Base-by-base conservation (phyloP, 768 basidiomycete genomes). In the Suillus discolor region DNA sequence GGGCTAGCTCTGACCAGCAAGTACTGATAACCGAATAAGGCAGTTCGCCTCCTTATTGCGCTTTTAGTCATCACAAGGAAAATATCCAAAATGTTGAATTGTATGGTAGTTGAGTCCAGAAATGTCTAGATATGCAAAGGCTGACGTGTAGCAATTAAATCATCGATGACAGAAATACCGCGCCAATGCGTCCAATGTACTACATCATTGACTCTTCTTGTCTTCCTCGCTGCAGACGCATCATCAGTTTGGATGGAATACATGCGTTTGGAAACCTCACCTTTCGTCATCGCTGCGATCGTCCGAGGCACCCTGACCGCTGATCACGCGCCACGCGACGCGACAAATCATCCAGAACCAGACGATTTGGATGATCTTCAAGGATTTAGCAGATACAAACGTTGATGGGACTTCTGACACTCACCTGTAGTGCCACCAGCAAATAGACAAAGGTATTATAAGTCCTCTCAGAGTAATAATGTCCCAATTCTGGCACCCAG, bases 311-410 rank as follows among this genome's bases (percentile, higher is more conserved):
- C 88, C 90, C 47, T 84, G 79, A 0, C 92, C 93, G 12, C 79
- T 82, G 41, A 96, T 71, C 4, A 96, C 96, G 34, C 88, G 82
- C 78, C 86, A 93, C n/a, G 93, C 93, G 28, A 97, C 84, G 36
- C 88, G 85, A 68, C 87, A 87, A 68, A 97, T 96, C 88, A 92
- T 89, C 70, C 82, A 81, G 76, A 94, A 94, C 97, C 97, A 98
- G 36, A 93, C 75, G 16, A 87, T 76, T 75, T 94, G 92, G 20
- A 94, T 69, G n/a, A 87, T 71, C 92, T 93, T 67, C 12, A 47
- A 49, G 28, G 18, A 34, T n/a, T 15, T 38, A 34, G 73, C 57
- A 68, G 68, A 36, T 54, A 34, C 8, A 23, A 36, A 54, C 61
- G 36, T 28, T 8, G 41, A 39, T 2, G 31, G 2, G 38, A 15